Evolutionary conservation across 305 asterid species (phyloP), one percentile per base, ranked within the genome.

Genomic region (Coffea humblotiana): DNA sequence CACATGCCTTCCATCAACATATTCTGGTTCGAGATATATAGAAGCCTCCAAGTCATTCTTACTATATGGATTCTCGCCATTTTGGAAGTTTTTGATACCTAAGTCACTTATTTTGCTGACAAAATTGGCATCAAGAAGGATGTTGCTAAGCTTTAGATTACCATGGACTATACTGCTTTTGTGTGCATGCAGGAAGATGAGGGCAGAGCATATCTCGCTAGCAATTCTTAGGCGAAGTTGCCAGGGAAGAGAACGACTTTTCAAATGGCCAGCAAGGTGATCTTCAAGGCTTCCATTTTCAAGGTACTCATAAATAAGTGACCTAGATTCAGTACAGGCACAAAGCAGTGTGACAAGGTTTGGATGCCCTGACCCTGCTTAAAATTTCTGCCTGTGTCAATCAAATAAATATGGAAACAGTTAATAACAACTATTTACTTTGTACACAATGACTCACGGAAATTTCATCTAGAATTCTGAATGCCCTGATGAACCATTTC

Each of bases 361-460:
- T 81, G 98, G 98, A 90, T 96, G 99, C 83, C 83, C 99, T 92
- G 85, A 94, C 92, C 83, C 93, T 90, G 72, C 91, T 89, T 83
- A 96, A 77, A 78, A 88, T 82, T 83, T 90, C 94, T 35, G 77
- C 92, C 98, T 95, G 91, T 67, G 79, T 66, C 75, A 68, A 74
- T 49, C 56, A 45, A 73, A 79, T 48, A 66, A 76, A 79, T 65
- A 82, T 32, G n/a, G n/a, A 45, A 65, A 74, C 81, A 83, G 78
- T 81, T 72, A 84, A 72, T 79, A 52, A 78, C 18, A n/a, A 14
- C 7, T 45, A 56, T n/a, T 48, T 72, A 18, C n/a, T n/a, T 23
- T 9, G 32, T 9, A 43, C 6, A 72, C 37, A 71, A 37, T 0
- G 7, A 69, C 16, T 74, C 37, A 54, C 3, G 40, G 2, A 70